Conservation (phyloP, 169 alveolate genomes). For the Cystoisospora suis region DNA sequence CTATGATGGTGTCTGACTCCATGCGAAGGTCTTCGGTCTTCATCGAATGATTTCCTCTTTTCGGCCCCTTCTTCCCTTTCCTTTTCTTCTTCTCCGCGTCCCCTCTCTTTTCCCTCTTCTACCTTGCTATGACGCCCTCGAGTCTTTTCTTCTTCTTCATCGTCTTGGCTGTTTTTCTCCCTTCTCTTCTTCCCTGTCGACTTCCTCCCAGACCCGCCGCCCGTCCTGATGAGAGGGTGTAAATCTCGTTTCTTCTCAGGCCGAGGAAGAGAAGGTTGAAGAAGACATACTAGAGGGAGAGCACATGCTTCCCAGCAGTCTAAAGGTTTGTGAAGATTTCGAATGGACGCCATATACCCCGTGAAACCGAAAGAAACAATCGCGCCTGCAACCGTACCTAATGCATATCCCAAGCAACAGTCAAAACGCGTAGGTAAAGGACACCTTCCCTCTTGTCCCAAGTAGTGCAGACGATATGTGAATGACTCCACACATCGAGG, state of each 20-base stretch:
- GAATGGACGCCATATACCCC: background rate
- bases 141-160: background rate
- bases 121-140: too few species aligned
- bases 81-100: too few species aligned
- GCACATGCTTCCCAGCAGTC: constrained; percentile 38
- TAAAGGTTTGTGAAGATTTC: constrained; percentile 1
- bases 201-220: too few species aligned
- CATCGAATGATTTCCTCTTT: too few species aligned
- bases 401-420: constrained; percentile 81
- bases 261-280: background rate
- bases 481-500: constrained; percentile 3
- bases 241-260: too few species aligned
- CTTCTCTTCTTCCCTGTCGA: background rate
- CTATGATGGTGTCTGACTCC: too few species aligned
- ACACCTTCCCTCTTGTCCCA: constrained; percentile 90
- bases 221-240: too few species aligned
- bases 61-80: too few species aligned
- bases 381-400: constrained; percentile 75
- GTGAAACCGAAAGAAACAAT: constrained; percentile 74
- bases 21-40: too few species aligned
- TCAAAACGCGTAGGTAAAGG: constrained; percentile 87
- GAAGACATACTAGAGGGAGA: constrained; percentile 10
- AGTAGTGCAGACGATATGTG: constrained; percentile 76
- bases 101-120: too few species aligned
- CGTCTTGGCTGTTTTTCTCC: background rate